These are phyloP conservation scores for Solanum aculeatissimum DNA, from an alignment of 305 asterid species.

Conservation along the genomic window DNA sequence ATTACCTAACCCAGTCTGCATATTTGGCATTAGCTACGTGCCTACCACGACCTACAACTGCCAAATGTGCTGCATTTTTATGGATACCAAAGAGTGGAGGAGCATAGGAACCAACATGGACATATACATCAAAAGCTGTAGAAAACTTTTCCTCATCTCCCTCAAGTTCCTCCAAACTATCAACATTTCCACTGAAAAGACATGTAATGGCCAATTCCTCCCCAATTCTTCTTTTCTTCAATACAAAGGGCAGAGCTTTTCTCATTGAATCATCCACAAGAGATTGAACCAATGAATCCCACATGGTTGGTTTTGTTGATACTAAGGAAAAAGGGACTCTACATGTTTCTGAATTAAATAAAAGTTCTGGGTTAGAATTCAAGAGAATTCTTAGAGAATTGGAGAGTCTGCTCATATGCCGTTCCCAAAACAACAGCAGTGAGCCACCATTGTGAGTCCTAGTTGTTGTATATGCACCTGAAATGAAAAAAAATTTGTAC, in stretches of 20 bases:
- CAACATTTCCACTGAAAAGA: conserved; percentile 62
- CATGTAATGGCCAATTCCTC: conserved; percentile 66
- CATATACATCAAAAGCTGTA: conserved; percentile 53
- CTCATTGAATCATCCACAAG: conserved; percentile 56
- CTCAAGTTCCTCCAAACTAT: conserved; percentile 13
- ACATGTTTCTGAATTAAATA: conserved; percentile 19
- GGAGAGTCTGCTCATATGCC: conserved; percentile 61
- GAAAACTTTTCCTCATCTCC: conserved; percentile 26
- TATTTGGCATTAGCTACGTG: conserved; percentile 73
- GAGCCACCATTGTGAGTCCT: conserved; percentile 70
- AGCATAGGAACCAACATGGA: conserved; percentile 58
- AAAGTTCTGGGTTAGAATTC: conserved; percentile 32
- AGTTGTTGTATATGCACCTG: conserved; percentile 95
- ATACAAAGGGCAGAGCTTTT: conserved; percentile 39
- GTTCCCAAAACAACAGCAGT: conserved; percentile 63
- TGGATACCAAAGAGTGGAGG: conserved; percentile 45
- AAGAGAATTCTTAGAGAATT: conserved; percentile 48
- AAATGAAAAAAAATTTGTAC: background rate
- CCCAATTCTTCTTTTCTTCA: conserved; percentile 32
- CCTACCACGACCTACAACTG: conserved; percentile 75
- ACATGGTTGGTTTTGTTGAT: conserved; percentile 13
- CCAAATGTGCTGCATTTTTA: conserved; percentile 53
- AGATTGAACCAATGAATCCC: conserved; percentile 46
- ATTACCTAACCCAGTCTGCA: conserved; percentile 83
- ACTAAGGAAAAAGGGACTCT: conserved; percentile 9